Conservation (phyloP, 2,329 filamentous ascomycete genomes). For the Hypoxylon sp. region DNA sequence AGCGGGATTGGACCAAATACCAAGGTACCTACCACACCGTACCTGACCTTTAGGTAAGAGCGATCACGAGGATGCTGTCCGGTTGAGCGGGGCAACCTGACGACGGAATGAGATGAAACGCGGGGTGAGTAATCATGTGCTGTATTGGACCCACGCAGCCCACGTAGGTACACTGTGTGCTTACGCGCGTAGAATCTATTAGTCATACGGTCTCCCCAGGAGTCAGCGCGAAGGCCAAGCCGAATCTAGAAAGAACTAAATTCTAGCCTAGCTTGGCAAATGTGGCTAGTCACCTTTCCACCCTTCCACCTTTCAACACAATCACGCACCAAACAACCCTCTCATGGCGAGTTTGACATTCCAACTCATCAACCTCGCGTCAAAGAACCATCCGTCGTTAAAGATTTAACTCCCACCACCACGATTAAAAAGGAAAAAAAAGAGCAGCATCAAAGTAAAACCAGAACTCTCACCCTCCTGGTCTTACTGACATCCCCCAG, state of each 20-base stretch:
- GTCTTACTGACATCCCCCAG: conserved; percentile 6
- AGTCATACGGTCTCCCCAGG: neutral
- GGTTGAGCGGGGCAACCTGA: conserved; percentile 41
- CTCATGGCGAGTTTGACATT: conserved; percentile 4
- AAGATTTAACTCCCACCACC: neutral
- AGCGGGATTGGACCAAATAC: conserved; percentile 20
- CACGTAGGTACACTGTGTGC: neutral
- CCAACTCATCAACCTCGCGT: neutral
- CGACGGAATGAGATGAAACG: conserved; percentile 35
- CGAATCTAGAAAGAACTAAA: conserved; percentile 23
- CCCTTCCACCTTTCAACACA: conserved; percentile 5
- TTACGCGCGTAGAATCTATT: neutral
- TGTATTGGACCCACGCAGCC: neutral
- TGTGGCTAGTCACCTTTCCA: conserved; percentile 7
- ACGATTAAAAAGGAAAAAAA: neutral
- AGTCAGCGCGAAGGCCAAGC: neutral
- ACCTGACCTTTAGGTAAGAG: conserved; percentile 38
- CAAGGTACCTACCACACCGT: conserved; percentile 23
- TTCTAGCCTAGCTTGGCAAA: neutral
- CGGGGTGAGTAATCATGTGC: conserved; percentile 27
- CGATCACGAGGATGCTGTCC: conserved; percentile 38
- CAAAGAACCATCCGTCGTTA: neutral
- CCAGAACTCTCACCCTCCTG: neutral
- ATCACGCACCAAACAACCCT: neutral
- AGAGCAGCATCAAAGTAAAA: neutral